Percentiles rank a stretch among this genome's conserved stretches.
phyloP scores from a whole-genome alignment of 768 basidiomycete species.

The Ephemerocybe angulata region DNA sequence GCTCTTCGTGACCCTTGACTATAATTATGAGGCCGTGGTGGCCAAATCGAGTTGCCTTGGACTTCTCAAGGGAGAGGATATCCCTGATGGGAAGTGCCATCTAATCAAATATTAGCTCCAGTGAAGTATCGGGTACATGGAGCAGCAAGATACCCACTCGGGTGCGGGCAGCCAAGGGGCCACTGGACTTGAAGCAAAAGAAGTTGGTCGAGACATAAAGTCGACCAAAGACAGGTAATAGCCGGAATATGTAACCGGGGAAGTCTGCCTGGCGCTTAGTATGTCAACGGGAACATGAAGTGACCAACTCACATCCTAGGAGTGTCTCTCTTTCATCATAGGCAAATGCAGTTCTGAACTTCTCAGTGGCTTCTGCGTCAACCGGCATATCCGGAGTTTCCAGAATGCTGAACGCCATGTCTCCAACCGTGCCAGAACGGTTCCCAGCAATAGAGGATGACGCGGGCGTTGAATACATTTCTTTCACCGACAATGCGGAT shows the following conservation, averaged over 20 bases:
- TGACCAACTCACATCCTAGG: conserved; percentile 71
- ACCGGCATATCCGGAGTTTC: conserved; percentile 64
- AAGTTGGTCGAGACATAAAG: conserved; percentile 89
- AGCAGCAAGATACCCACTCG: conserved; percentile 58
- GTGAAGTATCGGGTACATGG: not conserved
- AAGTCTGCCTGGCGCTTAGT: conserved; percentile 55
- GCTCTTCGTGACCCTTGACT: conserved; percentile 93
- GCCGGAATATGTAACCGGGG: conserved; percentile 83
- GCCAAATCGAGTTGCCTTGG: conserved; percentile 85
- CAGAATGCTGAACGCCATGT: conserved; percentile 77
- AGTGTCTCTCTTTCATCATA: conserved; percentile 84
- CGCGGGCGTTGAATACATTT: conserved; percentile 53
- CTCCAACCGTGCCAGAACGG: conserved; percentile 41
- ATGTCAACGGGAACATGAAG: conserved; percentile 3
- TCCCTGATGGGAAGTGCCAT: conserved; percentile 94
- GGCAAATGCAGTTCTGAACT: conserved; percentile 80
- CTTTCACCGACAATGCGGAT: conserved; percentile 42
- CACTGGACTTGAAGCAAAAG: conserved; percentile 92
- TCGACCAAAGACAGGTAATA: conserved; percentile 85
- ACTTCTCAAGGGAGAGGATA: conserved; percentile 77
- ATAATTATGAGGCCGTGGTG: conserved; percentile 88
- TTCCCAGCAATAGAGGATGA: conserved; percentile 24
- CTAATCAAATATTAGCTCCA: conserved; percentile 35
- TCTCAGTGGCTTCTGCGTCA: conserved; percentile 64
- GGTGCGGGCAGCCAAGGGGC: conserved; percentile 74